Percentiles rank a stretch among this genome's conserved stretches.
Conservation (phyloP, 768 basidiomycete species). For the Macrolepiota albuminosa region DNA sequence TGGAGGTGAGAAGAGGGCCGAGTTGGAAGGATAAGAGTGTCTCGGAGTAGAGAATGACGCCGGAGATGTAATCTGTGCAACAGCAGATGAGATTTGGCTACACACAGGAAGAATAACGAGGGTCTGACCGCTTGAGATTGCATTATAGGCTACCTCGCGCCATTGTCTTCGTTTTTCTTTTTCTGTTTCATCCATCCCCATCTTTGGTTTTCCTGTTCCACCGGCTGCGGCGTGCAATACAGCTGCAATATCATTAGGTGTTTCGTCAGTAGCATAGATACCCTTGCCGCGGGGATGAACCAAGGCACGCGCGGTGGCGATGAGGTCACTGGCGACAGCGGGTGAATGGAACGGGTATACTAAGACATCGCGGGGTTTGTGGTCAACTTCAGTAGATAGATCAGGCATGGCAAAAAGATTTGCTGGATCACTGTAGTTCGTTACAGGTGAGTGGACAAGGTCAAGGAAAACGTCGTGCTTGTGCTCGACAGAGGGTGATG, state of each 20-base stretch:
- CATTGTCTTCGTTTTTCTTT: constrained; percentile 36
- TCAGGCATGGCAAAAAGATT: constrained; percentile 28
- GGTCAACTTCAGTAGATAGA: constrained; percentile 9
- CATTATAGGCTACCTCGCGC: constrained; percentile 39
- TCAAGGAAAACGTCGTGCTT: constrained; percentile 5
- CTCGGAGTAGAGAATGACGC: constrained; percentile 47
- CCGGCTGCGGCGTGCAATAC: constrained; percentile 32
- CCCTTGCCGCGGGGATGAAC: constrained; percentile 46
- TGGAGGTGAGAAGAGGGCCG: constrained; percentile 35
- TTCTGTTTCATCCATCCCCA: constrained; percentile 30
- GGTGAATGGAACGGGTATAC: constrained; percentile 37
- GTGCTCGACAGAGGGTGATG: constrained; percentile 3
- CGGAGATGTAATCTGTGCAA: constrained; percentile 30
- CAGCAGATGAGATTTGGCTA: neutral
- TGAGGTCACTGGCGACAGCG: constrained; percentile 36
- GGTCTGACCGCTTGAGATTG: constrained; percentile 33
- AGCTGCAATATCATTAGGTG: constrained; percentile 36
- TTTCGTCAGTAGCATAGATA: constrained; percentile 51
- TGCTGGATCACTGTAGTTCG: constrained; percentile 18
- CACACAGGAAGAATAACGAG: constrained; percentile 3
- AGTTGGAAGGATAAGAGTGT: constrained; percentile 47
- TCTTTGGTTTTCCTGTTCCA: constrained; percentile 19
- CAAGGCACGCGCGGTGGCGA: constrained; percentile 37
- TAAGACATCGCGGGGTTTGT: constrained; percentile 22
- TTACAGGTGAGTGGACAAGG: constrained; percentile 12